Percentiles rank a stretch among this genome's conserved stretches.
phyloP scores from a whole-genome alignment of 768 basidiomycete genomes.

The Lyophyllum decastes region DNA sequence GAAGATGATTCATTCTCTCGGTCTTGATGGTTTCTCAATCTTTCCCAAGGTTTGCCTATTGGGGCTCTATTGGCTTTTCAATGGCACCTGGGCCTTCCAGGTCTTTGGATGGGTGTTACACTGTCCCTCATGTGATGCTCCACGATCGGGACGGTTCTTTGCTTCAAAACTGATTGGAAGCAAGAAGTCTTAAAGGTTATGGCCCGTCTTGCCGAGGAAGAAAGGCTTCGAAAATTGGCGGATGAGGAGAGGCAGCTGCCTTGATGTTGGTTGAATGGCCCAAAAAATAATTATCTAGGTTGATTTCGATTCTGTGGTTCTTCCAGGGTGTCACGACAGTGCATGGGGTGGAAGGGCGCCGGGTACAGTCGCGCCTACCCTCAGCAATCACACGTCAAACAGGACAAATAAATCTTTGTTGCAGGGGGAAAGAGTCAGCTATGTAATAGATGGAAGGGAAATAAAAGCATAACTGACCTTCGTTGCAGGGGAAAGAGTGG shows the following conservation, averaged over 20 bases:
- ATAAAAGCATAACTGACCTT: too few relatives aligned
- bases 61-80: constrained; percentile 61
- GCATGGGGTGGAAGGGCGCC: too few relatives aligned
- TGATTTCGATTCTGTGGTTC: too few relatives aligned
- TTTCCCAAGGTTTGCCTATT: constrained; percentile 52
- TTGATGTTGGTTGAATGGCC: neutral
- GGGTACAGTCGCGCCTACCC: too few relatives aligned
- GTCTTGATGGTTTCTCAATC: neutral
- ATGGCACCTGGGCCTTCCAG: constrained; percentile 43
- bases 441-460: too few relatives aligned
- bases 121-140: constrained; percentile 44
- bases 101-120: constrained; percentile 70
- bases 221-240: neutral
- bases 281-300: too few relatives aligned
- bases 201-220: constrained; percentile 4
- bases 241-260: neutral
- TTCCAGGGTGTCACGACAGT: too few relatives aligned
- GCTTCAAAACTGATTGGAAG: constrained; percentile 50
- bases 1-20: neutral
- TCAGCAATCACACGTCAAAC: too few relatives aligned
- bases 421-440: too few relatives aligned
- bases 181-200: constrained; percentile 48
- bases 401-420: too few relatives aligned
- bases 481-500: too few relatives aligned
- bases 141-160: constrained; percentile 38